These are phyloP conservation scores for Trichoderma endophyticum DNA, from an alignment of 2,329 filamentous ascomycete species.

Conservation along the genomic window DNA sequence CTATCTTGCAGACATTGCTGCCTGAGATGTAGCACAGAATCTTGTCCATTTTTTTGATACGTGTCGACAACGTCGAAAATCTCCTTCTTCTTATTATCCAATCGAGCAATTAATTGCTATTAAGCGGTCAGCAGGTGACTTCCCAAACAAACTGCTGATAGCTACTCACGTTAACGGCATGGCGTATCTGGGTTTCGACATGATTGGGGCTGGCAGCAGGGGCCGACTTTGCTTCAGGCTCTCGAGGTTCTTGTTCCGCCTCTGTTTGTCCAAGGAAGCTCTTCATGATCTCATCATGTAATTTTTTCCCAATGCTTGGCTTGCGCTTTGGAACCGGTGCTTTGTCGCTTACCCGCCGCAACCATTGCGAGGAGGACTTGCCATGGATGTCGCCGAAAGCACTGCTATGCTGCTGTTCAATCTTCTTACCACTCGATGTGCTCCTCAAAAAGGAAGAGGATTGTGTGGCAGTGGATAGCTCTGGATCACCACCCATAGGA, in stretches of 20 bases:
- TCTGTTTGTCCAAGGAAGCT: background rate
- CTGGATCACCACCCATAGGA: background rate
- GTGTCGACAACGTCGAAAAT: constrained; percentile 22
- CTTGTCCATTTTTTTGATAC: constrained; percentile 24
- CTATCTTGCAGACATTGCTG: constrained; percentile 25
- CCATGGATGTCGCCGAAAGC: background rate
- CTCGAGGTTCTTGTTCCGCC: background rate
- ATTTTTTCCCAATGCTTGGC: background rate
- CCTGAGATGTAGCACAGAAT: constrained; percentile 26
- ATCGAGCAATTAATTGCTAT: constrained; percentile 26
- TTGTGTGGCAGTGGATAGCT: background rate
- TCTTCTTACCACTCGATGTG: background rate
- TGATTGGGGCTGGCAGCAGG: too few species aligned
- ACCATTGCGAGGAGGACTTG: background rate
- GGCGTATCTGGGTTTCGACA: background rate
- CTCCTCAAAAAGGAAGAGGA: background rate
- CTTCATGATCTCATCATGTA: background rate
- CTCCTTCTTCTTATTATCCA: constrained; percentile 25
- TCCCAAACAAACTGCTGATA: background rate
- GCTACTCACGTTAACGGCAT: constrained; percentile 27
- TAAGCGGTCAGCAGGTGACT: background rate
- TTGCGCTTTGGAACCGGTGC: background rate
- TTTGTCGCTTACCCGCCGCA: background rate
- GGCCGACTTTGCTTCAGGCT: background rate
- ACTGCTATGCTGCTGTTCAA: background rate